Base-by-base conservation (phyloP, 2,329 filamentous ascomycete genomes). In the Torrubiella hemipterigena region DNA sequence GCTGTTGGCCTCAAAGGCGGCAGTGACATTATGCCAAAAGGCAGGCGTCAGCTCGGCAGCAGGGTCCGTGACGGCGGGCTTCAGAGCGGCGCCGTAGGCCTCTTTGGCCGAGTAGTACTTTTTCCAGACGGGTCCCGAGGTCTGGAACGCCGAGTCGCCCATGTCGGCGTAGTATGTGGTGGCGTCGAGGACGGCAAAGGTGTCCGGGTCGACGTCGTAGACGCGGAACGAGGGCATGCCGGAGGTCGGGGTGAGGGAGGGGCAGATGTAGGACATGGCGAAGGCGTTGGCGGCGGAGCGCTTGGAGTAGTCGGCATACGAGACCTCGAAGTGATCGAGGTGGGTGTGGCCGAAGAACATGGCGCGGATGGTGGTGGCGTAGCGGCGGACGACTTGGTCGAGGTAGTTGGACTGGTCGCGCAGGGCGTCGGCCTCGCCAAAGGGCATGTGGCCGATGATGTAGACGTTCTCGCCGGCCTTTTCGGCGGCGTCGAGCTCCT, bases 21-120 rank as follows among this genome's bases (percentile, higher is more conserved):
- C 50, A 1, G 70, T 74, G 11, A 74, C 54, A 37, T 67, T 62
- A 44, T 74, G 70, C 70, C 71, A 76, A 48, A 74, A 74, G 1
- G 61, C 61, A 0, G 69, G 63, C 2, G 65, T 68, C 19, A 77
- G 58, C 39, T 75, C 49, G 6, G 56, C 54, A 7, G 49, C 49
- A 2, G 47, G 30, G 23, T 52, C 40, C 6, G 46, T 48, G 2
- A 64, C 39, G 2, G 64, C 57, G 18, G 65, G 61, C 14, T 39
- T 46, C 9, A 67, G 48, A 2, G 61, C 48, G 1, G 56, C 77
- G 8, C 86, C 77, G 52, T 93, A 91, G 2, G 81, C 81, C 33
- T 77, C 61, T 42, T 69, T 70, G 30, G 93, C 83, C 22, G 68
- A 65, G 10, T 75, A 75, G 46, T 68, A 66, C 32, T 63, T 62